Conservation (phyloP, 2,329 filamentous ascomycete genomes). For the Xylaria sp. region DNA sequence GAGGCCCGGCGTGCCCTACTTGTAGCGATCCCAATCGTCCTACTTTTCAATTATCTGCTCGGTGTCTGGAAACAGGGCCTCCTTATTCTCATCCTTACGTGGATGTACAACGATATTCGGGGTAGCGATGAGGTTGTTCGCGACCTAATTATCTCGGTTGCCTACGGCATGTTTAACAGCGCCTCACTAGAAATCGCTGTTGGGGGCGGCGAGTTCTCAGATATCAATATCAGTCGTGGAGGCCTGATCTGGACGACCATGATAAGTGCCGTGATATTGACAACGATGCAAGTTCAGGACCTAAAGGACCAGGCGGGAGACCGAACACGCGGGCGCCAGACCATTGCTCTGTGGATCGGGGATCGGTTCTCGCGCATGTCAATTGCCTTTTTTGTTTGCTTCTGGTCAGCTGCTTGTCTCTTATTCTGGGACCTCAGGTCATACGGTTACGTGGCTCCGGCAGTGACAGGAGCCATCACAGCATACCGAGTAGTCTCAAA, state of each 20-base stretch:
- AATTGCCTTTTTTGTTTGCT: conserved; percentile 28
- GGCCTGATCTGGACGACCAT: conserved; percentile 33
- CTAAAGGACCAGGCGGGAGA: conserved; percentile 37
- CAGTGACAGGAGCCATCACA: conserved; percentile 17
- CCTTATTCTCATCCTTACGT: conserved; percentile 31
- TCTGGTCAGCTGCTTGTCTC: conserved; percentile 28
- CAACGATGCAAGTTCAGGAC: conserved; percentile 39
- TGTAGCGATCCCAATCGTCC: conserved; percentile 28
- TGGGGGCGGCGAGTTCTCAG: conserved; percentile 26
- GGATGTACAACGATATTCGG: conserved; percentile 38
- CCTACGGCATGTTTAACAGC: conserved; percentile 35
- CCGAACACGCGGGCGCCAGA: conserved; percentile 31
- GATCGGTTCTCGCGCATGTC: conserved; percentile 29
- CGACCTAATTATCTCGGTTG: conserved; percentile 33
- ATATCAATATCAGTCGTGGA: conserved; percentile 21
- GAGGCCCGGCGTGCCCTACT: conserved; percentile 38
- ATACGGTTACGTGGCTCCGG: conserved; percentile 19
- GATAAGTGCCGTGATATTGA: conserved; percentile 35
- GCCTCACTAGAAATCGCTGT: conserved; percentile 33
- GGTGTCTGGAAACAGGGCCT: conserved; percentile 34
- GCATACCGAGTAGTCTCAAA: conserved; percentile 23
- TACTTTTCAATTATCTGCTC: conserved; percentile 30
- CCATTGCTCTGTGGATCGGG: conserved; percentile 33
- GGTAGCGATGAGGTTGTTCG: conserved; percentile 34
- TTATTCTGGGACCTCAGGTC: conserved; percentile 27